phyloP scores from a whole-genome alignment of 2,329 filamentous ascomycete species.

The Trichophyton schoenleinii region DNA sequence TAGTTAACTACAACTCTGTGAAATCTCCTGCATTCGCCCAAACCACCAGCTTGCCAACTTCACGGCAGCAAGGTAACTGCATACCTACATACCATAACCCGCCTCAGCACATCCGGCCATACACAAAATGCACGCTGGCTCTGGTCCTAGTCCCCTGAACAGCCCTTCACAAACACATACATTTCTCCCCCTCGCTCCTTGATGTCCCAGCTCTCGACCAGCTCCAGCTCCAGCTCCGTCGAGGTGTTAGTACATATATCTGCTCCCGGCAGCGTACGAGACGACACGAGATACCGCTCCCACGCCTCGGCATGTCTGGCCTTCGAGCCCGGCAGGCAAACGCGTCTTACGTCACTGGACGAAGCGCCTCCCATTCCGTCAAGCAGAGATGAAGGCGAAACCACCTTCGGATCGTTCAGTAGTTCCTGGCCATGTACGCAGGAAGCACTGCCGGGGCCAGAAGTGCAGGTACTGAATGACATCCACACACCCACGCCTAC shows the following conservation, averaged over 20 bases:
- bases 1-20: too few relatives aligned
- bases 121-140: neutral
- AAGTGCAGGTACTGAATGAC: too few relatives aligned
- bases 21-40: too few relatives aligned
- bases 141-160: neutral
- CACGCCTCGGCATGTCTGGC: constrained; percentile 27
- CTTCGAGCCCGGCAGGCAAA: constrained; percentile 21
- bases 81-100: too few relatives aligned
- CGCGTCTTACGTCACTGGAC: neutral
- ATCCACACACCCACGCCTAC: too few relatives aligned
- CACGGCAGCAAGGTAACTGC: too few relatives aligned
- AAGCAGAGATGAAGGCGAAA: neutral
- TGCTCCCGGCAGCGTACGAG: constrained; percentile 24
- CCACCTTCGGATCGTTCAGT: neutral
- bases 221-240: constrained; percentile 2
- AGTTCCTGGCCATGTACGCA: neutral
- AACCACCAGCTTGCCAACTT: too few relatives aligned
- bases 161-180: neutral
- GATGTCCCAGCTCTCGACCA: constrained; percentile 1
- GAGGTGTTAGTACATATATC: constrained; percentile 32
- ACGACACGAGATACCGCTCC: constrained; percentile 29
- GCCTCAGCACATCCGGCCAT: neutral
- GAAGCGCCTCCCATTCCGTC: neutral
- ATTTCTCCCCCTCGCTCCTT: neutral
- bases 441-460: neutral